Evolutionary conservation across 2,329 filamentous ascomycete genomes (phyloP), one percentile per base, ranked within the genome.

Genomic region (Aspergillus sp.): DNA sequence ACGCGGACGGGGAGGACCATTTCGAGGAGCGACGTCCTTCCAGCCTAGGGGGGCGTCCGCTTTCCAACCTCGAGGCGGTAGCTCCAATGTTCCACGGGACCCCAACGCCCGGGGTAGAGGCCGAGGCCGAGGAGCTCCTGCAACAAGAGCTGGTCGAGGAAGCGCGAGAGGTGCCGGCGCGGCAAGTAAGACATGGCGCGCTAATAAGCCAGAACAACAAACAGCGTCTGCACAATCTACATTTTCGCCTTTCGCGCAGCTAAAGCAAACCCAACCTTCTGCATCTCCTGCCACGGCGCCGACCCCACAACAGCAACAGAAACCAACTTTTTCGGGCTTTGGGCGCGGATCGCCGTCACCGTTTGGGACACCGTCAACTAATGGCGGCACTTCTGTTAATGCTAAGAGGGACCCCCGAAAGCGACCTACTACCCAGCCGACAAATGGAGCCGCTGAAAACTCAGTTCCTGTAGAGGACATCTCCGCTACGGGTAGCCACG

Each of bases 221-320:
- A 24, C 51, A 17, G 51, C 37, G 27, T 9, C 57, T 24, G 27
- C 46, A 12, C 41, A 51, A 34, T 24, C 50, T 33, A 51, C 52
- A 5, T 51, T 57, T 15, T 71, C 69, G 5, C 69, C 68, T 4
- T 73, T 73, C 47, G 58, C 61, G 12, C 68, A 68, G 56, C 17
- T 65, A 27, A 65, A 61, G 20, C 64, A 68, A 41, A 59, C 63
- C 6, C 64, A 64, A 6, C 12, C 61, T 7, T 19, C 59, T 3
- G 39, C 60, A 2, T 59, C 63, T 2, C 46, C 61, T 17, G 66
- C 64, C 46, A 63, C 61, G 34, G 59, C 12, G 5, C 59, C 64
- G 44, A 15, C 42, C 19, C 27, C 55, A 4, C 61, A 65, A 34
- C 58, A 53, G 37, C 61, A 66, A 34, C 58, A 53, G 34, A 64